A percentile compares a stretch with the other conserved stretches of the same genome.
These are phyloP conservation scores for Phaeosphaeriaceae sp. DNA, from an alignment of 2,329 filamentous ascomycete species.

Conservation along the genomic window DNA sequence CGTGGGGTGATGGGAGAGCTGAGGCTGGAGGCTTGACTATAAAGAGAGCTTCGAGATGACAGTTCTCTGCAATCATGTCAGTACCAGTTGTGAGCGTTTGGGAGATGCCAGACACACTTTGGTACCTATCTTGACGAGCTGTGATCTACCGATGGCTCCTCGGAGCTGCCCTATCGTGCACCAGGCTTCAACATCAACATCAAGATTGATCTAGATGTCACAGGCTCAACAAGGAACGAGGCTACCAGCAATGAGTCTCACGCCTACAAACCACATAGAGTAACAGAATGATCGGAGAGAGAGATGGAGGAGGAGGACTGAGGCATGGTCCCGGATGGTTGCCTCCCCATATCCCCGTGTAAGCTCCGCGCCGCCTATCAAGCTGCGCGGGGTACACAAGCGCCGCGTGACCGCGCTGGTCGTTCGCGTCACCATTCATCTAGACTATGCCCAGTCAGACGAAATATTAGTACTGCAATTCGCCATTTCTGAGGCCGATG, in stretches of 20 bases:
- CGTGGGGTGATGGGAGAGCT: not conserved
- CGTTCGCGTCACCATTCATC: slow-evolving; percentile 9
- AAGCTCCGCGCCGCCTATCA: slow-evolving; percentile 34
- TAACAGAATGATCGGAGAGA: not conserved
- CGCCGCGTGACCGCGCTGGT: slow-evolving; percentile 24
- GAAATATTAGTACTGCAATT: not conserved
- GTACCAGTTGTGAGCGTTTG: not conserved
- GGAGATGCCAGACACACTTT: slow-evolving; percentile 2
- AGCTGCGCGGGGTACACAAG: slow-evolving; percentile 30
- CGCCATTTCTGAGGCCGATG: not conserved
- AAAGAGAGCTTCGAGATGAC: too few species aligned
- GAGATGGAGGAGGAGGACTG: too few species aligned
- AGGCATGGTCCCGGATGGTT: not conserved
- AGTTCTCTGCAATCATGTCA: not conserved
- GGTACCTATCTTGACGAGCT: slow-evolving; percentile 1
- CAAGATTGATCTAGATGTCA: not conserved
- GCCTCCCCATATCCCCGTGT: slow-evolving; percentile 27
- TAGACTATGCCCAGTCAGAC: not conserved
- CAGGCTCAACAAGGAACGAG: not conserved
- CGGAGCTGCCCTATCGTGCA: slow-evolving; percentile 5
- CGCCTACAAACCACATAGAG: not conserved
- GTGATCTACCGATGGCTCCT: slow-evolving; percentile 13
- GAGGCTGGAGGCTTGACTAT: too few species aligned
- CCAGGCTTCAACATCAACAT: not conserved
- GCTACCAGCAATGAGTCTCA: not conserved